Evolutionary conservation across 1,284 basidiomycete species (phyloP), one percentile per base, ranked within the genome.

Genomic region (Meripilus lineatus): DNA sequence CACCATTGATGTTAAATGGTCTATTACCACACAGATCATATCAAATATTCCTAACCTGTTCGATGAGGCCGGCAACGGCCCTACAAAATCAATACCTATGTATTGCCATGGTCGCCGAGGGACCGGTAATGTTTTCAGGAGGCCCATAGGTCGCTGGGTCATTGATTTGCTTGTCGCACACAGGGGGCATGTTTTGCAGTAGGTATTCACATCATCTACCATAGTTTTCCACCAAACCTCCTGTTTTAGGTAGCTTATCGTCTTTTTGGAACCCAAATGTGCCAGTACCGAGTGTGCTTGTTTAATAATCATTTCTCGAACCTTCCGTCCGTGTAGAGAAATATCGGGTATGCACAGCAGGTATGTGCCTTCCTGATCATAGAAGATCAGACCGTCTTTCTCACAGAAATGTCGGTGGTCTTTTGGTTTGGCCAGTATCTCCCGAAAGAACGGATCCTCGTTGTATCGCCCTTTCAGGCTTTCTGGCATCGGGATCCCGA

Each of bases 81-180:
- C 51, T 1, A 51, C 45, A 38, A 68, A 69, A 40, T 68, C 66
- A 14, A 69, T 59, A 0, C 57, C 62, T 0, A 68, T 63, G 1
- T 50, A 26, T 33, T 61, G 48, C 62, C 61, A 65, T 8, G 63
- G 59, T 5, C 45, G 34, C 0, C 23, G 44, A 11, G 58, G 56
- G 0, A 61, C 52, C 14, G 43, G 45, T 10, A 64, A 32, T 1
- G 55, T 25, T 4, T 55, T 43, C 6, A 64, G 43, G 15, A 59
- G 33, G 8, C 62, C 62, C 21, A 51, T 50, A 2, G 58, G 57
- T n/a, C 40, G 38, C 21, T 54, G 50, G 21, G 50, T 61, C 11
- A 18, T 34, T 2, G 58, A 42, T 43, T 65, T 65, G 4, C 48
- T 47, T 2, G 47, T 45, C 13, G 36, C 38, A 42, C 63, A 65